A percentile compares a stretch with the other conserved stretches of the same genome.
Conservation (phyloP, 768 basidiomycete genomes). For the Amanita phalloides region DNA sequence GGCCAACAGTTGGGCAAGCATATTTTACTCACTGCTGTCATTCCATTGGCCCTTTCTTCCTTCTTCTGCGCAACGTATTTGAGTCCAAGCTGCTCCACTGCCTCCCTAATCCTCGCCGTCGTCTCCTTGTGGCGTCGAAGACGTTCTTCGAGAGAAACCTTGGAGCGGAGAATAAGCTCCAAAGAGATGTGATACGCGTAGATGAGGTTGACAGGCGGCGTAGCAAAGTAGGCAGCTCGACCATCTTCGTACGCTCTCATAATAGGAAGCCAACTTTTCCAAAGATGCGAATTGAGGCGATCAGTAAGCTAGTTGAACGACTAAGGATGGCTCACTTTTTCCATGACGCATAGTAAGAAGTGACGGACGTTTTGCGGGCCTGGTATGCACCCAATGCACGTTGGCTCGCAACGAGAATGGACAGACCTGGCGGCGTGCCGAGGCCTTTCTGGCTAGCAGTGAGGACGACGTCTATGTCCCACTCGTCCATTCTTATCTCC, state of each 20-base stretch:
- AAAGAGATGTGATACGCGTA: slow-evolving; percentile 86
- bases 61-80: slow-evolving; percentile 56
- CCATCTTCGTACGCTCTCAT: slow-evolving; percentile 91
- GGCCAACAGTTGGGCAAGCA: background rate
- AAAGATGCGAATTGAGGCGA: no score
- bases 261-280: slow-evolving; percentile 72
- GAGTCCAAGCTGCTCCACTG: slow-evolving; percentile 58
- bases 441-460: slow-evolving; percentile 90
- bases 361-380: slow-evolving; percentile 48
- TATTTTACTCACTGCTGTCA: slow-evolving; percentile 63
- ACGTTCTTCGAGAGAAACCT: slow-evolving; percentile 64
- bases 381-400: slow-evolving; percentile 68
- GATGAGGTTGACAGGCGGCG: slow-evolving; percentile 90
- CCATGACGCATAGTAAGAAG: slow-evolving; percentile 87
- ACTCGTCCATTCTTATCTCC: slow-evolving; percentile 89
- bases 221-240: slow-evolving; percentile 83
- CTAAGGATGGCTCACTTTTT: slow-evolving; percentile 43
- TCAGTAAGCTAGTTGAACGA: background rate
- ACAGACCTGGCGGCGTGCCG: slow-evolving; percentile 86
- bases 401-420: slow-evolving; percentile 73
- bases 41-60: slow-evolving; percentile 76
- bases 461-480: slow-evolving; percentile 85
- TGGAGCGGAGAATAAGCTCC: slow-evolving; percentile 46
- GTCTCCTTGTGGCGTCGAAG: slow-evolving; percentile 67
- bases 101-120: slow-evolving; percentile 57